Evolutionary conservation across 208 protist genomes (phyloP).

Genomic region (Leishmania aethiopica): DNA sequence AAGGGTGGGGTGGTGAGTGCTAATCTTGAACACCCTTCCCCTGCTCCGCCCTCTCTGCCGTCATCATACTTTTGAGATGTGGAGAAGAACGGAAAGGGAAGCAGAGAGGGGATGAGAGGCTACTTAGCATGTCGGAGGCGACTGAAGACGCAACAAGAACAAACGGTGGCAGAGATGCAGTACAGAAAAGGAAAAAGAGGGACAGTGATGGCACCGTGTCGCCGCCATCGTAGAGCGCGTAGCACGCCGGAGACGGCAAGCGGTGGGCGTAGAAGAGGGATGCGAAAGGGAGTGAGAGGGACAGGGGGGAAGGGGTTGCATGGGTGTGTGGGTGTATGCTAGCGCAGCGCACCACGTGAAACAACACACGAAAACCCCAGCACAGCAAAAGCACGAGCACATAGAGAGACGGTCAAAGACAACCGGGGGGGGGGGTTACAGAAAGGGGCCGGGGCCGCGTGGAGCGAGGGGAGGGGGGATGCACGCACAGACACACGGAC

Average conservation of each 20-base stretch:
- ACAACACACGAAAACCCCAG: not conserved
- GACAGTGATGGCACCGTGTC: not conserved
- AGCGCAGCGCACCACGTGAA: not conserved
- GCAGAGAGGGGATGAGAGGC: not conserved
- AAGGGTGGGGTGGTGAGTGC: not conserved
- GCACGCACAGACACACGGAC: not conserved
- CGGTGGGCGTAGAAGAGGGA: not conserved
- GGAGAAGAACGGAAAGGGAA: not conserved
- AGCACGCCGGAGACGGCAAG: not conserved
- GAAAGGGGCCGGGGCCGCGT: not conserved
- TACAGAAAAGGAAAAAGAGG: not conserved
- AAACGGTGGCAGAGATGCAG: not conserved
- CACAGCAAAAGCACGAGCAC: not conserved
- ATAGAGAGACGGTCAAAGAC: not conserved
- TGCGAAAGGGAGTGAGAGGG: not conserved
- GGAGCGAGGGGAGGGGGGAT: not conserved
- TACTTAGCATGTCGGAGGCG: not conserved
- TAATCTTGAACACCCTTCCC: not conserved
- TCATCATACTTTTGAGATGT: not conserved
- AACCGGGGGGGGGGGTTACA: not conserved
- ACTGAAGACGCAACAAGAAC: not conserved
- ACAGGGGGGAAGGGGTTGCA: not conserved
- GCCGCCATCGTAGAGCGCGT: not conserved
- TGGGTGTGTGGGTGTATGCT: not conserved
- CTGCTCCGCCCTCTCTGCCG: not conserved